Evolutionary conservation across 2,329 filamentous ascomycete species (phyloP).

Genomic region (Kalaharituber pfeilii): DNA sequence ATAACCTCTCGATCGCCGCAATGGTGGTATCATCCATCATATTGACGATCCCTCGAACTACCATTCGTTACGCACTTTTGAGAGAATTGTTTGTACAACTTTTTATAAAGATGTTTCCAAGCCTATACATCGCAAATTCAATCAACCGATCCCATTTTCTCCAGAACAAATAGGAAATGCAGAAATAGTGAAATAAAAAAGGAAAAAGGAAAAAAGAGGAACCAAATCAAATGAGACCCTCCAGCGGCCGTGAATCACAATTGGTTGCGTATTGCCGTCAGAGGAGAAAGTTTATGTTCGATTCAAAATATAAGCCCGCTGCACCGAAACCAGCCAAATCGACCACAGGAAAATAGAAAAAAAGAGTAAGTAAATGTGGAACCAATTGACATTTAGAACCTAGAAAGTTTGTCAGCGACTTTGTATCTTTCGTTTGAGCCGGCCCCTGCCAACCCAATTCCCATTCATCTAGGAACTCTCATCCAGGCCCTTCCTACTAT

Average conservation of each 20-base stretch:
- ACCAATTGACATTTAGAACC: not conserved
- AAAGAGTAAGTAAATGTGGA: not conserved
- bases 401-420: too few species aligned
- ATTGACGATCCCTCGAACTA: too few species aligned
- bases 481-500: not conserved
- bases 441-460: too few species aligned
- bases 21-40: too few species aligned
- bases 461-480: too few species aligned
- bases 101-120: too few species aligned
- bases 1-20: too few species aligned
- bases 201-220: not conserved
- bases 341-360: not conserved
- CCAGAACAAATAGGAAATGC: not conserved
- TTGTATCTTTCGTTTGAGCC: too few species aligned
- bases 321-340: not conserved
- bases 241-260: not conserved
- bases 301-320: not conserved
- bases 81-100: too few species aligned
- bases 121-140: not conserved
- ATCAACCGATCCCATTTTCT: conserved; percentile 1
- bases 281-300: not conserved
- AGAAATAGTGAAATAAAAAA: not conserved
- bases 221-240: not conserved
- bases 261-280: not conserved
- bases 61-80: too few species aligned